Evolutionary conservation across 306 rosid species (phyloP), one percentile per base, ranked within the genome.

Genomic region (Vicia sativa): DNA sequence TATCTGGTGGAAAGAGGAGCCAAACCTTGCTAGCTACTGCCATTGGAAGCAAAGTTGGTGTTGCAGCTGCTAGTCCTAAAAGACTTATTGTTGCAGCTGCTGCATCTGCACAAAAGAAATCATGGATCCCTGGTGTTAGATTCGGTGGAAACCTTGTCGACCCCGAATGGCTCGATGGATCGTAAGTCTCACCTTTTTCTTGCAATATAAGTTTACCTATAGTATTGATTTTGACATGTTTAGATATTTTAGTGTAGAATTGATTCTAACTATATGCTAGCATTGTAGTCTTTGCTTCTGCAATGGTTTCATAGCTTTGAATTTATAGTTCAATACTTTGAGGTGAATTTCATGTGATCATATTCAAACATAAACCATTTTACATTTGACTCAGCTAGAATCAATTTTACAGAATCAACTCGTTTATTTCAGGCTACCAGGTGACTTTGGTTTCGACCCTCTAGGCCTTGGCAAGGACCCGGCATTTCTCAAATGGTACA

Each of bases 141-240:
- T 91, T 66, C 12, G 89, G 96, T 25, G 91, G 92, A 39, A 93
- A 88, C 61, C 75, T 93, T 16, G 3, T 85, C 66, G 84, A 93
- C 79, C 99, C 99, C 1, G 99, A 93, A 76, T 93, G 99, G 99
- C 99, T 93, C 14, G 99, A 93, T 66, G 99, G 99, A 87, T 93
- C 99, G 99, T 93, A 79, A 83, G 98, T 83, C 6, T 38, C 9
- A 9, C 13, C 11, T 49, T 49, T 44, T 48, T 43, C 15, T 38
- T 42, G 38, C 9, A 34, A 6, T 34, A 34, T 42, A 42, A 42
- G 48, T 42, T 2, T 42, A 3, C 0, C 7, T 0, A 1, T n/a
- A 45, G 2, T 5, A 45, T n/a, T 45, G 52, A 45, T 14, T 45
- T 45, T 45, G 21, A 45, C 19, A 14, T 45, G 21, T 45, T 45